phyloP scores from a whole-genome alignment of 139 green algal species.

The Asterochloris sp. region DNA sequence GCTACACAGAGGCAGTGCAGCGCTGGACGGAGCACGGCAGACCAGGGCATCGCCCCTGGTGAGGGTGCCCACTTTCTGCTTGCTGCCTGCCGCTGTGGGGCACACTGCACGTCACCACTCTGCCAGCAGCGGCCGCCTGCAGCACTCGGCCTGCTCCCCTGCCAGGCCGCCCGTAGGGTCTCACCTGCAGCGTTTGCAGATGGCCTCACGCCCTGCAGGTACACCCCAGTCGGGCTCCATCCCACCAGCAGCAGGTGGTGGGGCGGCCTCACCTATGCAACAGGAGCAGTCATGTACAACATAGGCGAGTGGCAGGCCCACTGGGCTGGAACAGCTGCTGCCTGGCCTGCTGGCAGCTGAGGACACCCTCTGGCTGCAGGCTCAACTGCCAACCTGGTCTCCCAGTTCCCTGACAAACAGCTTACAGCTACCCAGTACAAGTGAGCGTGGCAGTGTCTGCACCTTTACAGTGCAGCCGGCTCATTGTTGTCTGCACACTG shows the following conservation, averaged over 20 bases:
- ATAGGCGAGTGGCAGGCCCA: conserved; percentile 5
- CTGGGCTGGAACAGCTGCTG: not conserved
- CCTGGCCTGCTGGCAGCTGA: conserved; percentile 1
- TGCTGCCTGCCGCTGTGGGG: not conserved
- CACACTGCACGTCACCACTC: not conserved
- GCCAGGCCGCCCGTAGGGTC: too few relatives aligned
- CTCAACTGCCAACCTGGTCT: not conserved
- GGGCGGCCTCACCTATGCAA: conserved; percentile 8
- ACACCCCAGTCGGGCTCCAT: conserved; percentile 5
- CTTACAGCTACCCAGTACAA: not conserved
- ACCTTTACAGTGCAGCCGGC: not conserved
- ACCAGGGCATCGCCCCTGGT: conserved; percentile 7
- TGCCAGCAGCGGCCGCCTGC: not conserved
- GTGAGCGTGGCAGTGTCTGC: not conserved
- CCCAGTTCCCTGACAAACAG: not conserved
- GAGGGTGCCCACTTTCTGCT: not conserved
- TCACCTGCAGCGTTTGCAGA: not conserved
- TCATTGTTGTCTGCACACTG: not conserved
- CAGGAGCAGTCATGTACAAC: conserved; percentile 11
- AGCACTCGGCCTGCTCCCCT: too few relatives aligned
- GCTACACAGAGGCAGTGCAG: not conserved
- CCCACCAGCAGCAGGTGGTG: conserved; percentile 9
- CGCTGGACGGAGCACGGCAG: not conserved
- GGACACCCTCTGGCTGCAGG: not conserved
- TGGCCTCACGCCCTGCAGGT: not conserved